Evolutionary conservation across 768 basidiomycete species (phyloP), one percentile per base, ranked within the genome.

Genomic region (Leccinum incarnatum): DNA sequence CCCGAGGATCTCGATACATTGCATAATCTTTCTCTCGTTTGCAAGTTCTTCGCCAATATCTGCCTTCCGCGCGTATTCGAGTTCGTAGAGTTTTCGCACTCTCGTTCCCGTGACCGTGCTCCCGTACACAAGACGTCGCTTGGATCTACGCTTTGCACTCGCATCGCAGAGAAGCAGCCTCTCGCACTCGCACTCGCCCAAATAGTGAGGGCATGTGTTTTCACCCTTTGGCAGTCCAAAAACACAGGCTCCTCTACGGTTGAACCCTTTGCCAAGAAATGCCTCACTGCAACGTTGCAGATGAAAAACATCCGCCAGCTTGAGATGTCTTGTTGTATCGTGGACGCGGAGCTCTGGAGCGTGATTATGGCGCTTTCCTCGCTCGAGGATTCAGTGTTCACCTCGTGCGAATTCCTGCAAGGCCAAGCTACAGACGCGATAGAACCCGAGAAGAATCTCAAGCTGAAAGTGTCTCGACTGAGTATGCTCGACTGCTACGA

Each of bases 191-290:
- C n/a, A 45, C 19, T 45, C 42, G n/a, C 42, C 10, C 42, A 45
- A 19, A 19, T 19, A 45, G 42, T 19, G 19, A 45, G 42, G 19
- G 42, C 5, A 19, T 45, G 42, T 45, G 5, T 2, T 45, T 45
- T 45, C n/a, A 15, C 8, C 40, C 0, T 0, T 17, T 19, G 40
- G 40, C 4, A 5, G 4, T n/a, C 15, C n/a, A 3, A n/a, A 11
- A 5, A n/a, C 5, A 19, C 5, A 19, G n/a, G n/a, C n/a, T 5
- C 40, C n/a, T n/a, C 10, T 2, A 11, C 5, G n/a, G n/a, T 19
- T 11, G 40, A 42, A 4, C n/a, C 0, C n/a, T 42, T 19, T 19
- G 4, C 4, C n/a, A 19, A n/a, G n/a, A 42, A 11, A 11, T 42
- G 2, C n/a, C 5, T 42, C 40, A 19, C n/a, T 19, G 40, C 40